Base-by-base conservation (phyloP, 164 flowering plant species). In the Stephania japonica region DNA sequence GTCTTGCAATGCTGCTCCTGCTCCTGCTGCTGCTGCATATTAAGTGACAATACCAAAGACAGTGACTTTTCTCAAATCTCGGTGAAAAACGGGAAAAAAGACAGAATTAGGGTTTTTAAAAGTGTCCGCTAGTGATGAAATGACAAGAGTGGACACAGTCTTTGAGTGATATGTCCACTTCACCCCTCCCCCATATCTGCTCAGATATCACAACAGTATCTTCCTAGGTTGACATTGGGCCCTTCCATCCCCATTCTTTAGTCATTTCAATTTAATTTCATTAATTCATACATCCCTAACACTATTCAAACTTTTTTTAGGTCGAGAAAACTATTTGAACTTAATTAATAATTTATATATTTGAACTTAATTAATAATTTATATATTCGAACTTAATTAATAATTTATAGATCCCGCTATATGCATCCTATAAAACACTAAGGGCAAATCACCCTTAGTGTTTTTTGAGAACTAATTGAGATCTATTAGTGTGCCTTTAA, bases 61-160 rank as follows among this genome's bases (percentile, higher is more conserved):
- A 77, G 81, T 74, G 79, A 83, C 81, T 81, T 83, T 79, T 85
- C 85, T 79, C 84, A 76, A 73, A 53, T 78, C 70, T 80, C 80
- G 80, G 85, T 80, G 72, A 75, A 80, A 80, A 75, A 76, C 79
- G 72, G 72, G 69, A 73, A 59, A 78, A 70, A 73, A 70, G 63
- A 72, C 19, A 4, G 56, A 44, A 47, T n/a, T 47, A 70, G 70
- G 77, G 67, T 64, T 26, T 53, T 2, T 14, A 38, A 53, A 53
- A 11, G 44, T 16, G 65, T 21, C 16, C 14, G 43, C 19, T 26
- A 11, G 16, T 7, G 5, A 16, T 74, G 61, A 74, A 74, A 74
- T 68, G 72, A 69, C 76, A 74, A 26, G 26, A 74, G 67, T 74
- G 72, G 76, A 62, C 68, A 41, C 27, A 27, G 67, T 59, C 53